phyloP scores from a whole-genome alignment of 441 rosid species.

The Cnidoscolus chayamansa region DNA sequence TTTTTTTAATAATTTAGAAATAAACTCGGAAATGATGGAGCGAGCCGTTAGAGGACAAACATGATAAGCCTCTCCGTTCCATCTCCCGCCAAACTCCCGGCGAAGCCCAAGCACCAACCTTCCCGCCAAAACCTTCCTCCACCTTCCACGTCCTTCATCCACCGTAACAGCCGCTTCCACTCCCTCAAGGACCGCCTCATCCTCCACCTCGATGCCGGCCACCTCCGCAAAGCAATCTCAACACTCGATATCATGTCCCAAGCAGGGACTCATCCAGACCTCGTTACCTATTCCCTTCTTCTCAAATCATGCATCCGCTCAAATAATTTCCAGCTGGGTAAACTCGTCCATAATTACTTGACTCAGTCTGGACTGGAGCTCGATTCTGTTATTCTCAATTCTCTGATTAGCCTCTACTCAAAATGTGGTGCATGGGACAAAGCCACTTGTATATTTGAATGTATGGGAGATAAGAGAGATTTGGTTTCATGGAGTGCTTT shows the following conservation, averaged over 20 bases:
- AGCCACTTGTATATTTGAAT: slow-evolving; percentile 42
- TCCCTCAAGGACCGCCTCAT: slow-evolving; percentile 31
- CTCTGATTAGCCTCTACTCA: slow-evolving; percentile 54
- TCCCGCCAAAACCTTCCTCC: slow-evolving; percentile 12
- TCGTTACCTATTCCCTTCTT: slow-evolving; percentile 48
- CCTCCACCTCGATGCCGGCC: slow-evolving; percentile 44
- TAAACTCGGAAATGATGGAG: too few relatives aligned
- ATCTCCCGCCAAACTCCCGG: slow-evolving; percentile 3
- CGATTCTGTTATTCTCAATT: slow-evolving; percentile 49
- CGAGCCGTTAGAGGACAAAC: neutral
- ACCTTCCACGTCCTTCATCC: neutral
- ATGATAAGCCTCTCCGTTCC: neutral
- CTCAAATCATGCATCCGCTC: slow-evolving; percentile 62
- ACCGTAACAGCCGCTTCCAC: neutral
- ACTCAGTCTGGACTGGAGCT: slow-evolving; percentile 37
- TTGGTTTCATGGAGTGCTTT: slow-evolving; percentile 25
- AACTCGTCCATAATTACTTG: slow-evolving; percentile 41
- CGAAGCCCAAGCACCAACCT: neutral
- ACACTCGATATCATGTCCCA: slow-evolving; percentile 43
- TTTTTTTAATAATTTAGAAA: too few relatives aligned
- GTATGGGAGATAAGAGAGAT: slow-evolving; percentile 43
- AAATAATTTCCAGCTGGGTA: slow-evolving; percentile 44
- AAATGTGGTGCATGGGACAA: slow-evolving; percentile 41
- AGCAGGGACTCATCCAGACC: slow-evolving; percentile 40
- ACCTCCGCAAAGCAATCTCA: slow-evolving; percentile 43